Conservation (phyloP, 495 filamentous ascomycete genomes). For the Lichina pygmaea region DNA sequence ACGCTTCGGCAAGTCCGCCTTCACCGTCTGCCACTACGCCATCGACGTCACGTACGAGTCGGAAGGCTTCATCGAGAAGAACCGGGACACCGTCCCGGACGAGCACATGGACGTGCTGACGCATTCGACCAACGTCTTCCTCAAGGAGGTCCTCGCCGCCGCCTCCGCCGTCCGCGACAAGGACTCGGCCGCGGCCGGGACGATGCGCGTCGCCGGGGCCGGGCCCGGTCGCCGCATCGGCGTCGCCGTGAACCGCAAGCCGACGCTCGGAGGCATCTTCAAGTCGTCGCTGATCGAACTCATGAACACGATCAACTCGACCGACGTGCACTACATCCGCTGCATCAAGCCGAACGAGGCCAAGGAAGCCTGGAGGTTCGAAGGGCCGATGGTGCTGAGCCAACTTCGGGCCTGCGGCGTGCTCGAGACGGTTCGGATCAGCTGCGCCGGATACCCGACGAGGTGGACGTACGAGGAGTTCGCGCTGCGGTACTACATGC, state of each 20-base stretch:
- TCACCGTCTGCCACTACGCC: conserved; percentile 97
- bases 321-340: conserved; percentile 96
- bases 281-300: conserved; percentile 94
- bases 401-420: conserved; percentile 97
- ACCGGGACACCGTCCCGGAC: conserved; percentile 92
- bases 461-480: conserved; percentile 99
- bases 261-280: conserved; percentile 94
- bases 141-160: conserved; percentile 60
- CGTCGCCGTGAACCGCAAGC: conserved; percentile 82
- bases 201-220: conserved; percentile 38
- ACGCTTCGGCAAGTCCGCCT: conserved; percentile 86
- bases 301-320: conserved; percentile 92
- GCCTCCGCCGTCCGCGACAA: conserved; percentile 75
- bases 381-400: conserved; percentile 95
- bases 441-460: conserved; percentile 91
- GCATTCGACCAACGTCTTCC: conserved; percentile 62
- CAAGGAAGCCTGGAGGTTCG: conserved; percentile 93
- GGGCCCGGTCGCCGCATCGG: conserved; percentile 58
- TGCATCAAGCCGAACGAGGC: conserved; percentile 99
- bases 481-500: conserved; percentile 92
- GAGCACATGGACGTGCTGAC: conserved; percentile 87
- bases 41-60: conserved; percentile 98
- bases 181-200: conserved; percentile 39
- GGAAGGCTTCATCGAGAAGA: conserved; percentile 99
- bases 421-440: conserved; percentile 91